phyloP scores from a whole-genome alignment of 305 asterid species.

The Plantago lanceolata region DNA sequence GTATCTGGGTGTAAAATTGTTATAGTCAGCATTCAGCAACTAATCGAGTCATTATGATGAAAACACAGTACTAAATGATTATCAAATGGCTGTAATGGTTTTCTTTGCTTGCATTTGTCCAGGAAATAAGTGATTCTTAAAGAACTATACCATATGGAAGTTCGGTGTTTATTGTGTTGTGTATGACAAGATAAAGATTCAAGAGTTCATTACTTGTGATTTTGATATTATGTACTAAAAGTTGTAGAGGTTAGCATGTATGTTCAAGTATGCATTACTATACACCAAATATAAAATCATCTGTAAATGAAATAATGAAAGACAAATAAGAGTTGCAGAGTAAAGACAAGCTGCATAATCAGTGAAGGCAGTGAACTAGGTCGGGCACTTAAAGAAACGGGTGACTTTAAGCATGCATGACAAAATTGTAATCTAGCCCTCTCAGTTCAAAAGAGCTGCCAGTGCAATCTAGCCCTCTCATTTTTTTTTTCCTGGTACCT shows the following conservation, averaged over 20 bases:
- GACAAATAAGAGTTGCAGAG: not conserved
- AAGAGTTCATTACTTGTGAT: not conserved
- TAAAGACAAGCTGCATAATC: not conserved
- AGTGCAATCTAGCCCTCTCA: not conserved
- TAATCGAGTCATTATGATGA: too few relatives aligned
- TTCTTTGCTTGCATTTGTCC: not conserved
- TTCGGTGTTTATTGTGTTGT: too few relatives aligned
- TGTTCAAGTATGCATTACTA: not conserved
- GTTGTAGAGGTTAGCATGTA: not conserved
- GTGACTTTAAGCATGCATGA: not conserved
- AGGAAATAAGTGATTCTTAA: not conserved
- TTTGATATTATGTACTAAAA: not conserved
- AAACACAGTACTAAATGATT: not conserved
- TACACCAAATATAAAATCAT: not conserved
- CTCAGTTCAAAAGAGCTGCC: not conserved
- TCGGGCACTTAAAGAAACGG: not conserved
- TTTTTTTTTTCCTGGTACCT: not conserved
- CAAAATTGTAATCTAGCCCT: not conserved
- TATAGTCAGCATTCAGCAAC: not conserved
- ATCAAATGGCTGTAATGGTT: not conserved
- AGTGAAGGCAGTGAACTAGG: not conserved
- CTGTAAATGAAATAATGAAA: not conserved
- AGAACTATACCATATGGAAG: not conserved
- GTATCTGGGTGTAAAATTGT: constrained; percentile 10
- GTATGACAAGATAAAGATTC: too few relatives aligned